Conservation (phyloP, 2,329 filamentous ascomycete genomes). For the Calonectria ilicicola region DNA sequence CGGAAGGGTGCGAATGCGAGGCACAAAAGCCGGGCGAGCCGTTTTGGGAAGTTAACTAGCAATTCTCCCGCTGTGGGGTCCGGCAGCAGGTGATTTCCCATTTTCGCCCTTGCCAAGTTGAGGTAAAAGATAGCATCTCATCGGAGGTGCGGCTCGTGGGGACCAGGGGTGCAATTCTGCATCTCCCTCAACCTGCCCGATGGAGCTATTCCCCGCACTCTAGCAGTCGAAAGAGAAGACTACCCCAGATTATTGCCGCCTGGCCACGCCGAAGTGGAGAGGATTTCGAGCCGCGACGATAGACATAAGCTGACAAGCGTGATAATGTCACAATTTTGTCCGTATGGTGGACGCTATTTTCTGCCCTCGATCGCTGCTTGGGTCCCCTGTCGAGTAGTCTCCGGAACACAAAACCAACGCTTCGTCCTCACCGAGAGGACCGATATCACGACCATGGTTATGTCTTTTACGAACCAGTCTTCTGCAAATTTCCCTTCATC, state of each 20-base stretch:
- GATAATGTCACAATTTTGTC: not conserved
- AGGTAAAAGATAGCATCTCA: constrained; percentile 22
- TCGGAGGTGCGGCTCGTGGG: not conserved
- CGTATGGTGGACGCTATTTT: not conserved
- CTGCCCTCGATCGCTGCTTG: not conserved
- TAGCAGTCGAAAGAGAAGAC: not conserved
- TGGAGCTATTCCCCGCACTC: constrained; percentile 5
- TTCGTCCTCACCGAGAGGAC: not conserved
- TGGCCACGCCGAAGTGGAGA: not conserved
- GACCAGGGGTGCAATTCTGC: not conserved
- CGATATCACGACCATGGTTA: not conserved
- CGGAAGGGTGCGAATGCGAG: not conserved
- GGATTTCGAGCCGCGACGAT: not conserved
- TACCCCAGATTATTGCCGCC: constrained; percentile 4
- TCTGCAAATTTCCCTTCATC: not conserved
- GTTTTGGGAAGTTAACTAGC: constrained; percentile 4
- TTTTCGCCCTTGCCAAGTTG: constrained; percentile 10
- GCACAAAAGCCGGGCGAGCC: not conserved
- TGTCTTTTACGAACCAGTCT: not conserved
- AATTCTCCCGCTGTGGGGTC: constrained; percentile 6
- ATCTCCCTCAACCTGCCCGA: constrained; percentile 4
- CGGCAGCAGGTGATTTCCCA: not conserved
- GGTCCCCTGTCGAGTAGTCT: not conserved
- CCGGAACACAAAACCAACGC: not conserved
- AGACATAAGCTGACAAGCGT: not conserved